Evolutionary conservation across 2,329 filamentous ascomycete species (phyloP).

Genomic region (Clonostachys byssicola): DNA sequence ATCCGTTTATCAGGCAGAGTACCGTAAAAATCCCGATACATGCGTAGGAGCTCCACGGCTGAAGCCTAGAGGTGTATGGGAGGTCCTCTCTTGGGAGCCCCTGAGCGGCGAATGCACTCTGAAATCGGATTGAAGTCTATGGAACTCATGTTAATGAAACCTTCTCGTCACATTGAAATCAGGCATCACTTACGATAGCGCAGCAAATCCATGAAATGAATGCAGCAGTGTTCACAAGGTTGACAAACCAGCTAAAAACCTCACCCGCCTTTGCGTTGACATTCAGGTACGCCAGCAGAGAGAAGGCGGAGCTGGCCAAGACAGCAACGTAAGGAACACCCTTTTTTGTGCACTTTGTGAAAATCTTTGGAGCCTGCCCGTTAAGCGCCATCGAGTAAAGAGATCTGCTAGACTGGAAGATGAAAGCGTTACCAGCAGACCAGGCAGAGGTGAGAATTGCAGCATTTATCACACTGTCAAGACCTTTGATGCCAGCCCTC

Average conservation of each 20-base stretch:
- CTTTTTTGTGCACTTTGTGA: slow-evolving; percentile 10
- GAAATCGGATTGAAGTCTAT: slow-evolving; percentile 14
- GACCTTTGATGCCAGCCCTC: slow-evolving; percentile 53
- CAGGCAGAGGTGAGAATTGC: slow-evolving; percentile 33
- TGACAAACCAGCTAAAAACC: slow-evolving; percentile 57
- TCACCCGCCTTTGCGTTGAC: slow-evolving; percentile 48
- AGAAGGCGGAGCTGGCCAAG: slow-evolving; percentile 26
- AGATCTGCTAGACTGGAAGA: slow-evolving; percentile 51
- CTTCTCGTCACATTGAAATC: no score
- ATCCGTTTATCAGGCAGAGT: slow-evolving; percentile 6
- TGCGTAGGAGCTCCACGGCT: slow-evolving; percentile 11
- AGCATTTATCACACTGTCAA: slow-evolving; percentile 64
- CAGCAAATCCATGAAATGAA: slow-evolving; percentile 10
- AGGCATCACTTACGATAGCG: neutral
- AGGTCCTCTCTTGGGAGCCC: slow-evolving; percentile 6
- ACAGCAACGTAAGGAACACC: slow-evolving; percentile 14
- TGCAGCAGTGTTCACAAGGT: slow-evolving; percentile 14
- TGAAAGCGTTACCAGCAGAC: slow-evolving; percentile 54
- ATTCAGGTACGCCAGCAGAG: slow-evolving; percentile 55
- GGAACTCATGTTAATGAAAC: slow-evolving; percentile 12
- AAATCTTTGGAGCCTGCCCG: slow-evolving; percentile 38
- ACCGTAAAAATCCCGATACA: slow-evolving; percentile 9
- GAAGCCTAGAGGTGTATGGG: slow-evolving; percentile 9
- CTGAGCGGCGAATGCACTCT: slow-evolving; percentile 1
- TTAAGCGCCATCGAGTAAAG: slow-evolving; percentile 52